Evolutionary conservation across 2,329 filamentous ascomycete genomes (phyloP).

Genomic region (Aspergillus felis): DNA sequence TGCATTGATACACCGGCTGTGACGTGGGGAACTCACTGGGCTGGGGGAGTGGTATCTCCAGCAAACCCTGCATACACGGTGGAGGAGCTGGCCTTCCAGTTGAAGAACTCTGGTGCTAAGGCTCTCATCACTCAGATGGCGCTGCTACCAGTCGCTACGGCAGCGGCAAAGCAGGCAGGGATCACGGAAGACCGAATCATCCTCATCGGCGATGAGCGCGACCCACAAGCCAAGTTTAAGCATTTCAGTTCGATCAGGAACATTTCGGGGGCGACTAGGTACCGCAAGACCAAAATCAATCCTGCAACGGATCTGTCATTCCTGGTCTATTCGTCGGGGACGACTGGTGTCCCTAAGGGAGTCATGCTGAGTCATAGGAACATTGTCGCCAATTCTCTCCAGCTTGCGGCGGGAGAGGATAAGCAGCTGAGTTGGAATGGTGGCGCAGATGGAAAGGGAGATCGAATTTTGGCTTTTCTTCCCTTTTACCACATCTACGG

Average conservation of each 20-base stretch:
- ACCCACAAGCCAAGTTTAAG: constrained; percentile 56
- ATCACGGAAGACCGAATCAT: constrained; percentile 70
- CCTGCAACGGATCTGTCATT: constrained; percentile 73
- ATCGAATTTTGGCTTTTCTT: constrained; percentile 72
- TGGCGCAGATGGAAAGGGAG: constrained; percentile 58
- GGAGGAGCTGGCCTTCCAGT: constrained; percentile 78
- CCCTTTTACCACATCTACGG: constrained; percentile 92
- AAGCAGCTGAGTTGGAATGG: constrained; percentile 56
- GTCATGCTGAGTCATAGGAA: constrained; percentile 83
- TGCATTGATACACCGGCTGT: constrained; percentile 75
- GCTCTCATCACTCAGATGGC: constrained; percentile 70
- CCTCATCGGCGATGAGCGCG: constrained; percentile 62
- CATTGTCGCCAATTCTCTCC: constrained; percentile 69
- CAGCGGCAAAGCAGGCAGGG: constrained; percentile 66
- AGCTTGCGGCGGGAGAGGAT: constrained; percentile 53
- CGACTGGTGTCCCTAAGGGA: constrained; percentile 86
- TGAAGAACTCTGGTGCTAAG: constrained; percentile 72
- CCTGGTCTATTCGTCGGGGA: constrained; percentile 84
- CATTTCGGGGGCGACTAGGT: constrained; percentile 55
- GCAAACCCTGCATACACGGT: constrained; percentile 85
- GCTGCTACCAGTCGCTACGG: constrained; percentile 60
- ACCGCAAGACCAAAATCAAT: constrained; percentile 59
- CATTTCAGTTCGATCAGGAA: constrained; percentile 72
- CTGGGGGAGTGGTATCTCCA: constrained; percentile 75
- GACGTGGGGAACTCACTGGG: constrained; percentile 77